Evolutionary conservation across 768 basidiomycete genomes (phyloP), one percentile per base, ranked within the genome.

Genomic region (Podaxis pistillaris): DNA sequence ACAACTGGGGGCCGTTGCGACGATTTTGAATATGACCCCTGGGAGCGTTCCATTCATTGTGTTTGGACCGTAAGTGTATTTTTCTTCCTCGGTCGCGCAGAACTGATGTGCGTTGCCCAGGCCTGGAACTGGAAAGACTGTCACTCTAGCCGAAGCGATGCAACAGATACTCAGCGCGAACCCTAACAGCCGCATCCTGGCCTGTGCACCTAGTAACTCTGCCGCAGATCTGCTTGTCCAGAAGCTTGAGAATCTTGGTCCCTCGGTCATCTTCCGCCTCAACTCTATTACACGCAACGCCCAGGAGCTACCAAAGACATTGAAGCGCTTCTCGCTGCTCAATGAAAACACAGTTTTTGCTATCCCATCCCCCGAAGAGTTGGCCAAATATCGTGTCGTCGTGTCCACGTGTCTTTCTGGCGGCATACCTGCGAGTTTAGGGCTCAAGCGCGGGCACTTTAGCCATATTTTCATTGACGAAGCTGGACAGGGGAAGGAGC

Each of bases 41-140:
- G 84, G 86, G 7, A 78, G 79, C 13, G 76, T 76, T 0, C 85
- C 86, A 0, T 88, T 87, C 64, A 75, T 86, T 7, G 71, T 88
- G 4, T 88, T 86, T 70, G 87, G 87, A 37, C 87, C 87, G 86
- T 87, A 69, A 66, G 86, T 80, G 13, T 13, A 5, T 60, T 47
- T 12, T 17, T 58, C 19, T 36, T 40, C 30, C 41, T 54, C 8
- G 2, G 8, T 58, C 6, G 19, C 40, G 1, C 38, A 49, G 13
- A 22, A 17, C 55, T 65, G n/a, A 17, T 1, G 30, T 12, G 5
- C 7, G 5, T 62, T 28, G 9, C 44, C 49, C 17, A 86, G 85
- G 0, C 85, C 85, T 3, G 86, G 86, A 7, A 89, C 88, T 0
- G 88, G 88, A 0, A 90, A 90, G 70, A 89, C 88, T 0, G 79